Conservation (phyloP, 2,329 filamentous ascomycete genomes). For the Fusarium duplospermum region DNA sequence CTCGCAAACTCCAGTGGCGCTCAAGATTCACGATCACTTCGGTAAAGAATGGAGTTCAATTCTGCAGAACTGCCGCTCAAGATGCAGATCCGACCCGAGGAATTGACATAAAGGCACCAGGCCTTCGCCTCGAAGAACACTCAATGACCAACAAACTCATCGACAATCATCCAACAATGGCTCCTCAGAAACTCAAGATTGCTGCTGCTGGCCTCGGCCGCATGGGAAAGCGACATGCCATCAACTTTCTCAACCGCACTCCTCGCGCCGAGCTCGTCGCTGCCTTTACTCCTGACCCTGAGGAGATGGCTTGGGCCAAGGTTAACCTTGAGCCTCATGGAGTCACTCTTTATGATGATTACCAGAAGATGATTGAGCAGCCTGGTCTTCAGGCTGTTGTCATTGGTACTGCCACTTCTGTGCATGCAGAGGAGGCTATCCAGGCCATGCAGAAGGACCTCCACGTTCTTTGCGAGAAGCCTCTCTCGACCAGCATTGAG, state of each 20-base stretch:
- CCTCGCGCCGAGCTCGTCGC: constrained; percentile 62
- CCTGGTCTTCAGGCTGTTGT: constrained; percentile 55
- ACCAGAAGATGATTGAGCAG: constrained; percentile 59
- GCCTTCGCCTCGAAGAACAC: not conserved
- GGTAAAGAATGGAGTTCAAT: not conserved
- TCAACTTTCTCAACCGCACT: constrained; percentile 59
- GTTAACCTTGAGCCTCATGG: constrained; percentile 56
- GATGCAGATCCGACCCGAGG: not conserved
- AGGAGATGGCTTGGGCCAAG: constrained; percentile 58
- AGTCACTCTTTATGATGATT: constrained; percentile 57
- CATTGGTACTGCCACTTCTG: constrained; percentile 58
- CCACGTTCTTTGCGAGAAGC: constrained; percentile 71
- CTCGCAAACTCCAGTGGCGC: not conserved
- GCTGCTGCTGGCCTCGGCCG: constrained; percentile 63
- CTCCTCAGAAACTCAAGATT: constrained; percentile 52
- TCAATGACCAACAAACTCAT: not conserved
- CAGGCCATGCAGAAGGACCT: constrained; percentile 64
- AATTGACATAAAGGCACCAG: constrained; percentile 9
- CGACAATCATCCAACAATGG: constrained; percentile 26
- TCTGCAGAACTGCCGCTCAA: not conserved
- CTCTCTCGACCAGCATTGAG: constrained; percentile 62
- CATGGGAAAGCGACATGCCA: constrained; percentile 63
- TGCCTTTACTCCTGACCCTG: constrained; percentile 59
- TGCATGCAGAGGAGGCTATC: constrained; percentile 68
- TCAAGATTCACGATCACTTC: not conserved